Base-by-base conservation (phyloP, 805 yeast species). In the Wickerhamiella allomyrinae region DNA sequence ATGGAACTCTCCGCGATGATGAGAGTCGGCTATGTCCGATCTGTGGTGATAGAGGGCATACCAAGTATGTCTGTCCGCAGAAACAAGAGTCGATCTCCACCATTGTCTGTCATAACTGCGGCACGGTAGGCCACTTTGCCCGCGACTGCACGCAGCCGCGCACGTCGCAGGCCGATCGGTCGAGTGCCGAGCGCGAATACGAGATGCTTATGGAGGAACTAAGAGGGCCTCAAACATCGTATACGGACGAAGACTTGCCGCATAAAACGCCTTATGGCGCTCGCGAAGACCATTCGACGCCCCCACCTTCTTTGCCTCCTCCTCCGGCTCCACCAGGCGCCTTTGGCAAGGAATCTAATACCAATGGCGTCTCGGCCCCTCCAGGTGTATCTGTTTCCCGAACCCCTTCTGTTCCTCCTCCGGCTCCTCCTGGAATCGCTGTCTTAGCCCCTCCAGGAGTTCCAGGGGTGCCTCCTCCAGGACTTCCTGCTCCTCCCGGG, bases 1-100 rank as follows among this genome's bases (percentile, higher is more conserved):
- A 91, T 62, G 99, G 99, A 60, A 91, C 98, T 0, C 67, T 86
- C 37, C 71, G 97, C 42, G 94, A 83, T 53, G 89, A 79, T 49
- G 77, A 72, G 39, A 74, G 69, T 44, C 67, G 76, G 44, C 70
- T 75, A 1, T 80, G 89, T 57, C 65, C 71, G 13, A 63, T 63
- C 36, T 81, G 89, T 62, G 83, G 84, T 4, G 67, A 75, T 31
- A 59, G 65, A 38, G 87, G 86, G 1, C 86, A 80, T 53, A 68
- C 70, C 41, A 66, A 72, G 49, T 71, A 67, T 57, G 78, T 75
- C 34, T 79, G 87, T 69, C 94, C 75, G 44, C 52, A 59, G 29
- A 51, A 67, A 44, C 67, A 66, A 43, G 67, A 62, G 24, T 74
- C 59, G 67, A 69, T 71, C 40, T 73, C 65, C 43, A 71, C 56